A percentile compares a stretch with the other conserved stretches of the same genome.
Conservation (phyloP, 495 filamentous ascomycete genomes). For the Penicillium taxi region DNA sequence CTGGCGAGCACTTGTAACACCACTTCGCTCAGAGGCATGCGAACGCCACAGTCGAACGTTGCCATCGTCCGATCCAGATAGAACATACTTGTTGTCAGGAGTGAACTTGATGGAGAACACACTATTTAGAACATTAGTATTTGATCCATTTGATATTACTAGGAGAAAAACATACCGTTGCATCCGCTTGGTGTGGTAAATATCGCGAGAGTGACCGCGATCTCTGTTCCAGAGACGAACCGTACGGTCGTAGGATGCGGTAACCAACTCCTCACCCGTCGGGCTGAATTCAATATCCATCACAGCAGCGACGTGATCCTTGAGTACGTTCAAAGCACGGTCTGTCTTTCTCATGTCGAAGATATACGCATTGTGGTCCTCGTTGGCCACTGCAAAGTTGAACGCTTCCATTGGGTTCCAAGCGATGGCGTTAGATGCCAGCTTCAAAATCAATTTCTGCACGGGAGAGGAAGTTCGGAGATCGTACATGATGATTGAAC, state of each 20-base stretch:
- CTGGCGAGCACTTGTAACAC: conserved; percentile 76
- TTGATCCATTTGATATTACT: background rate
- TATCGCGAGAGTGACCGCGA: conserved; percentile 76
- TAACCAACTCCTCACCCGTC: conserved; percentile 89
- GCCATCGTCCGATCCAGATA: conserved; percentile 86
- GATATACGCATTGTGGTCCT: conserved; percentile 72
- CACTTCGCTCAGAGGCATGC: conserved; percentile 75
- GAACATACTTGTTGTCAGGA: conserved; percentile 78
- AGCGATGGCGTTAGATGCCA: conserved; percentile 74
- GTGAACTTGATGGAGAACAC: conserved; percentile 84
- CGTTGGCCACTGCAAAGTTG: conserved; percentile 78
- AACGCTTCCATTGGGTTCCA: conserved; percentile 98
- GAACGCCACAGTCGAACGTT: conserved; percentile 90
- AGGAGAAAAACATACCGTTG: conserved; percentile 52
- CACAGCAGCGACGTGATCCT: conserved; percentile 91
- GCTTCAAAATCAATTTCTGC: conserved; percentile 64
- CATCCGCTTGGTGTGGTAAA: conserved; percentile 98
- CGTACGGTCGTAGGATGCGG: conserved; percentile 77
- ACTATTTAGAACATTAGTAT: conserved; percentile 24
- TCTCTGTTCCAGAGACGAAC: conserved; percentile 73
- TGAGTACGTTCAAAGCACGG: conserved; percentile 81
- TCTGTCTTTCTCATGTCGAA: conserved; percentile 84
- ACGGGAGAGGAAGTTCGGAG: conserved; percentile 80
- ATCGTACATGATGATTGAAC: conserved; percentile 81
- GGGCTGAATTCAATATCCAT: conserved; percentile 96